Evolutionary conservation across 371 early-diverging fungal species (phyloP).

Genomic region (Rhizopus microsporus): DNA sequence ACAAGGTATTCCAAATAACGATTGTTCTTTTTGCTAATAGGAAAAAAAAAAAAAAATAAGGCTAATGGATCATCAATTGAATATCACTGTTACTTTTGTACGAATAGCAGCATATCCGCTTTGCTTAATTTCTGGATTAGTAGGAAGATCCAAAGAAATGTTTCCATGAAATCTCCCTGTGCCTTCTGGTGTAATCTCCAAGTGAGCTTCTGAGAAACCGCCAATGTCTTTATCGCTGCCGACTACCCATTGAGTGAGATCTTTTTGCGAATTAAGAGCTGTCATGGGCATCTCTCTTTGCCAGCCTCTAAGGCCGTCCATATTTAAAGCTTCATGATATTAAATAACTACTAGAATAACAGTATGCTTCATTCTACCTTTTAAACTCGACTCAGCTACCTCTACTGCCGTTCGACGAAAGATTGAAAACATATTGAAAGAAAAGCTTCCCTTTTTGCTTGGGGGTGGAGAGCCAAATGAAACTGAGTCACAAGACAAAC

Average conservation of each 20-base stretch:
- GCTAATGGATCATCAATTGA: not conserved
- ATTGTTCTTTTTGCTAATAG: conserved; percentile 23
- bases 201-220: conserved; percentile 65
- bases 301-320: conserved; percentile 59
- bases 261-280: conserved; percentile 56
- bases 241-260: conserved; percentile 73
- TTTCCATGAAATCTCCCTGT: conserved; percentile 79
- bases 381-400: conserved; percentile 53
- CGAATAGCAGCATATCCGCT: conserved; percentile 92
- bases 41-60: not conserved
- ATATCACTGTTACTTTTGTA: conserved; percentile 55
- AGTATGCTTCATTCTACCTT: conserved; percentile 34
- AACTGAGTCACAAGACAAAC: not conserved
- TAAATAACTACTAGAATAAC: not conserved
- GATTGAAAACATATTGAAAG: conserved; percentile 47
- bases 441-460: not conserved
- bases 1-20: conserved; percentile 74
- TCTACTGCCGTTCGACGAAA: conserved; percentile 52
- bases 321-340: conserved; percentile 31
- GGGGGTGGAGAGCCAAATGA: not conserved
- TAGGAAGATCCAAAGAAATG: conserved; percentile 77
- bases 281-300: conserved; percentile 71
- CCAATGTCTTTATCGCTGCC: conserved; percentile 94
- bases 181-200: conserved; percentile 59
- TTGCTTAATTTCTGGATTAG: conserved; percentile 67